Conservation (phyloP, 1,139 yeast species). For the Saccharomyces hybrid region DNA sequence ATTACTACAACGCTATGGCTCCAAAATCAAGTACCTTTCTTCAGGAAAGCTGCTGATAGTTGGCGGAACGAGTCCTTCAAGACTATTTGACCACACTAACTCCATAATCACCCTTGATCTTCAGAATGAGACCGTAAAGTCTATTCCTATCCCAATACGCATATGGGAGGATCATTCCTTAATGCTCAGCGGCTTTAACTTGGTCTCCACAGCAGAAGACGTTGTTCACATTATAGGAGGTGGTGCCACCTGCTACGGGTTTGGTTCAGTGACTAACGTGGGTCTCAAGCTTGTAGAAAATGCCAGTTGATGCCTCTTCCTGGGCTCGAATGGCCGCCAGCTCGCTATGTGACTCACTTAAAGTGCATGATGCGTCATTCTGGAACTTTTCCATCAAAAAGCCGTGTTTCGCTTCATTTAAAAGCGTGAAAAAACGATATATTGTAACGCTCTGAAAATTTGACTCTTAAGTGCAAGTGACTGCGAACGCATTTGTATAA, state of each 20-base stretch:
- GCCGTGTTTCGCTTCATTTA: background rate
- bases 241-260: slow-evolving; percentile 79
- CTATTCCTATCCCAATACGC: slow-evolving; percentile 31
- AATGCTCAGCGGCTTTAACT: slow-evolving; percentile 53
- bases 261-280: slow-evolving; percentile 62
- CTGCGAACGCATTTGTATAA: slow-evolving; percentile 10
- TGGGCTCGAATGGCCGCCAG: background rate
- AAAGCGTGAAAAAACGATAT: background rate
- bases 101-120: slow-evolving; percentile 37
- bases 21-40: slow-evolving; percentile 31
- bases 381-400: background rate
- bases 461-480: slow-evolving; percentile 17
- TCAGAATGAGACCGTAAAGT: slow-evolving; percentile 15
- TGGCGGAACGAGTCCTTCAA: slow-evolving; percentile 53
- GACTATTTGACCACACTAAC: slow-evolving; percentile 35
- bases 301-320: background rate
- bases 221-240: slow-evolving; percentile 48
- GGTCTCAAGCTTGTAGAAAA: slow-evolving; percentile 8
- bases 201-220: slow-evolving; percentile 26
- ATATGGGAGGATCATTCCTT: slow-evolving; percentile 35
- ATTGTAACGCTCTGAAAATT: background rate
- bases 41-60: slow-evolving; percentile 37
- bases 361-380: slow-evolving; percentile 7
- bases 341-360: slow-evolving; percentile 18
- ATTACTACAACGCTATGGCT: slow-evolving; percentile 43